Evolutionary conservation across 768 basidiomycete species (phyloP).

Genomic region (Leccinum boreale): DNA sequence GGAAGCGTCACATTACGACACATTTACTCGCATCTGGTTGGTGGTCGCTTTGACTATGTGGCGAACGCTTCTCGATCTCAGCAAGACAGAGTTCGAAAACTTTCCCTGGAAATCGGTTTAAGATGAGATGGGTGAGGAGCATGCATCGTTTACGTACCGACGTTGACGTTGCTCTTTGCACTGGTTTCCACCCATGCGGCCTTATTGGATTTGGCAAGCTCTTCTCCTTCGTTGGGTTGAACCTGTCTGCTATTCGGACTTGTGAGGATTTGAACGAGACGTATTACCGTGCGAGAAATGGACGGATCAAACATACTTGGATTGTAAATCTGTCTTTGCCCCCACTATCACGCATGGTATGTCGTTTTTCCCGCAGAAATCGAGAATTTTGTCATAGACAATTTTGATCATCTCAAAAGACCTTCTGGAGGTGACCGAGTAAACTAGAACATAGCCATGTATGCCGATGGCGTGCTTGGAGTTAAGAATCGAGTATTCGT

Average conservation of each 20-base stretch:
- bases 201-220: slow-evolving; percentile 65
- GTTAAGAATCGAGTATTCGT: slow-evolving; percentile 93
- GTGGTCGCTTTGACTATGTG: slow-evolving; percentile 45
- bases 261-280: slow-evolving; percentile 28
- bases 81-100: slow-evolving; percentile 82
- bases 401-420: slow-evolving; percentile 95
- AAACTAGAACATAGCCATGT: slow-evolving; percentile 96
- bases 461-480: slow-evolving; percentile 94
- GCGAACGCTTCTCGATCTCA: slow-evolving; percentile 76
- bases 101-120: slow-evolving; percentile 45
- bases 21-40: slow-evolving; percentile 45
- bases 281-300: slow-evolving; percentile 6
- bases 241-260: slow-evolving; percentile 63
- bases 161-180: slow-evolving; percentile 82
- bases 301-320: slow-evolving; percentile 51
- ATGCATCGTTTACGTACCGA: slow-evolving; percentile 58
- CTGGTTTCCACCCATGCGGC: slow-evolving; percentile 88
- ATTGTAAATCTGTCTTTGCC: slow-evolving; percentile 81
- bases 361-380: slow-evolving; percentile 78
- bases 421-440: slow-evolving; percentile 83
- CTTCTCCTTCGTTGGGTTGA: slow-evolving; percentile 65
- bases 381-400: slow-evolving; percentile 89
- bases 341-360: slow-evolving; percentile 95
- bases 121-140: not conserved
- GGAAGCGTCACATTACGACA: slow-evolving; percentile 48